Base-by-base conservation (phyloP, 1,284 basidiomycete genomes). In the Vanrija humicola region DNA sequence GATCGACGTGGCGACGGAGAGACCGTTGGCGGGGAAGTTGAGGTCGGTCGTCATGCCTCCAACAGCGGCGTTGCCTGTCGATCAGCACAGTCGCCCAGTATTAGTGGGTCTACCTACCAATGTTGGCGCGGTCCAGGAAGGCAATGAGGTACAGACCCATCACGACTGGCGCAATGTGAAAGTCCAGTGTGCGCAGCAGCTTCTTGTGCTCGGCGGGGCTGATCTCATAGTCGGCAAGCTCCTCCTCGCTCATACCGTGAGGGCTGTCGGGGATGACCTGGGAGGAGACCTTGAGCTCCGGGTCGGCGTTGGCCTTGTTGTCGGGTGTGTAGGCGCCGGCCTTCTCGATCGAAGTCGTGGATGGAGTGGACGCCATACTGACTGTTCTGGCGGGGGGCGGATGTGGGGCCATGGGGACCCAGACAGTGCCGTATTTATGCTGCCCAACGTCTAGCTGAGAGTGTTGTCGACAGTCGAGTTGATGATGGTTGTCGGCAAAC, bases 71-170 rank as follows among this genome's bases (percentile, higher is more conserved):
- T 58, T 58, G n/a, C 56, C 55, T 56, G 18, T 23, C 8, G 15
- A 45, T 54, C 43, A 54, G 53, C 14, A 18, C 6, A 14, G 2
- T 8, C 12, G 10, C 18, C 14, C 21, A 23, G 21, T 23, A 5
- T 5, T 23, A 23, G 28, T 8, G 9, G 10, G 18, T 23, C 2
- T 12, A 15, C 54, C 25, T 39, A 55, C 54, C 56, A 25, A 57
- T 57, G 44, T 57, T 57, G 19, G 47, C 18, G 18, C 56, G 43
- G 40, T 57, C 56, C 0, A 57, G 44, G 39, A 57, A 57, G 14
- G 56, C 56, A 18, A 57, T 57, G 21, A 57, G 51, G 29, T 57
- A 57, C 6, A 57, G 47, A 0, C 49, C 26, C 56, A 57, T 57
- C n/a, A 40, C 47, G 15, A 57, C 46, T 0, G 56, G 50, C n/a